Evolutionary conservation across 2,329 filamentous ascomycete species (phyloP).

Genomic region (Grosmannia clavigera): DNA sequence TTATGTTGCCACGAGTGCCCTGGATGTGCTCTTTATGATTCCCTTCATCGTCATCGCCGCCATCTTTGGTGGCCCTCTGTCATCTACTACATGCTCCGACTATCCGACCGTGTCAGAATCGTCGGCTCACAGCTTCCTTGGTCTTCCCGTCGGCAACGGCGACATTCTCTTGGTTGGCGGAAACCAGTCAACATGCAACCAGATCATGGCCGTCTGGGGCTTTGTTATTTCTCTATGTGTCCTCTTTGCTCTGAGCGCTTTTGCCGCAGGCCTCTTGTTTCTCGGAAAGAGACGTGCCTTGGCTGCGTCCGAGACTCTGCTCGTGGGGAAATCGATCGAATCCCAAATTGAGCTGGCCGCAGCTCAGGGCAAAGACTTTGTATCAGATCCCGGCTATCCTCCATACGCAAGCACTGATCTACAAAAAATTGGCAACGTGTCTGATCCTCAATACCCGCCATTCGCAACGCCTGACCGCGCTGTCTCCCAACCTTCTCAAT

Average conservation of each 20-base stretch:
- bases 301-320: conserved; percentile 26
- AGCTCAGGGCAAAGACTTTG: neutral
- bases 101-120: conserved; percentile 29
- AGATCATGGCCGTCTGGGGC: conserved; percentile 83
- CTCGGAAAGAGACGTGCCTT: conserved; percentile 33
- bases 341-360: conserved; percentile 9
- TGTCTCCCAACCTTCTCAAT: conserved; percentile 1
- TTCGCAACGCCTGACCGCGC: neutral
- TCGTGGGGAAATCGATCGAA: conserved; percentile 11
- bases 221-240: conserved; percentile 67
- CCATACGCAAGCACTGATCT: neutral
- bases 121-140: conserved; percentile 22
- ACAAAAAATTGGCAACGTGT: too few relatives aligned
- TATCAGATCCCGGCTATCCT: neutral
- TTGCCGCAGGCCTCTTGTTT: conserved; percentile 50
- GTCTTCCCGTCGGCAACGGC: conserved; percentile 22
- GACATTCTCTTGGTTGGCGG: conserved; percentile 38
- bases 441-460: neutral
- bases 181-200: conserved; percentile 56
- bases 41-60: conserved; percentile 68
- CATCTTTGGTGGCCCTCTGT: conserved; percentile 68
- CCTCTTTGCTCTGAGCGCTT: conserved; percentile 51
- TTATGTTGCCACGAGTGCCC: conserved; percentile 54
- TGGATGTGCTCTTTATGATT: conserved; percentile 60
- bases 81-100: conserved; percentile 58